A percentile compares a stretch with the other conserved stretches of the same genome.
phyloP scores from a whole-genome alignment of 2,329 filamentous ascomycete species.

The Calonectria pseudoreteaudii region DNA sequence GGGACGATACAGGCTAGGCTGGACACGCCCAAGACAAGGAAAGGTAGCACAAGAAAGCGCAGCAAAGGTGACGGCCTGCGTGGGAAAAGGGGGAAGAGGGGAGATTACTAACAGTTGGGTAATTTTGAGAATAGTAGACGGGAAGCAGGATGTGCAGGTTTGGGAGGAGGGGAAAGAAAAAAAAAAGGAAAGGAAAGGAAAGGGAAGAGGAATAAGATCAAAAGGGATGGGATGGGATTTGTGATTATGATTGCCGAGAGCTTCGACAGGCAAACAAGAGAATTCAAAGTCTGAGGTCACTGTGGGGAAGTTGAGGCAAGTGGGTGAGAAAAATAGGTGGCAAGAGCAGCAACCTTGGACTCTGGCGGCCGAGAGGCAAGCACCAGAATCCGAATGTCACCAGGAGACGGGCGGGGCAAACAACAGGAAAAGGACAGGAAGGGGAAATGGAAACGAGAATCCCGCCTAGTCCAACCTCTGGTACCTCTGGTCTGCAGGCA shows the following conservation, averaged over 20 bases:
- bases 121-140: neutral
- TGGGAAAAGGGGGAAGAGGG: neutral
- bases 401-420: neutral
- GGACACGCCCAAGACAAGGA: neutral
- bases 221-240: slow-evolving; percentile 19
- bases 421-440: neutral
- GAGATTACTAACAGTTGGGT: slow-evolving; percentile 4
- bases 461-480: neutral
- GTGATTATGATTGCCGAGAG: neutral
- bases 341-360: slow-evolving; percentile 1
- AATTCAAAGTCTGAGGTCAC: slow-evolving; percentile 25
- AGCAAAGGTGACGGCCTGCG: neutral
- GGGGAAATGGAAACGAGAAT: neutral
- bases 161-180: neutral
- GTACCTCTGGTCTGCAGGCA: neutral
- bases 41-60: neutral
- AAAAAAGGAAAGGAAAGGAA: slow-evolving; percentile 26
- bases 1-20: neutral
- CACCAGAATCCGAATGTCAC: neutral
- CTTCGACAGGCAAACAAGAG: slow-evolving; percentile 8
- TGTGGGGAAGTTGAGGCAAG: slow-evolving; percentile 25
- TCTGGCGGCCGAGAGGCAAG: slow-evolving; percentile 1
- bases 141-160: neutral
- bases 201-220: slow-evolving; percentile 20
- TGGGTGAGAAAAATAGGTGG: slow-evolving; percentile 7